phyloP scores from a whole-genome alignment of 2,329 filamentous ascomycete genomes.

The Knufia petricola region DNA sequence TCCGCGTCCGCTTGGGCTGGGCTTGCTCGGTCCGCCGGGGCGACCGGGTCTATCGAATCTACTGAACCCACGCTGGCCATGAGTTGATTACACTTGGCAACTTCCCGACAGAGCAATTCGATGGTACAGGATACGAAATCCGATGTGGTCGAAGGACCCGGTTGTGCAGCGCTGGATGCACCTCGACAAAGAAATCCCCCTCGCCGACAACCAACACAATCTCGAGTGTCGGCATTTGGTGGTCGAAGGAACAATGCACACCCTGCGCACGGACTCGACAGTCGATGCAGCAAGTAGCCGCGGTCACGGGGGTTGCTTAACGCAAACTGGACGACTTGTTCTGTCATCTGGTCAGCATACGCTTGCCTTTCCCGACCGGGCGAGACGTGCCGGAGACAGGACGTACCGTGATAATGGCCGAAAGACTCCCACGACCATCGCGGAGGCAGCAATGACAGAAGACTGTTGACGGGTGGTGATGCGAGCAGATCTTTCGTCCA shows the following conservation, averaged over 20 bases:
- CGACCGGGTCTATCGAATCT: no score
- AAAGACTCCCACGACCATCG: background rate
- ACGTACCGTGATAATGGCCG: background rate
- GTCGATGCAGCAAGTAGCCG: background rate
- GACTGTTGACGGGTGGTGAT: background rate
- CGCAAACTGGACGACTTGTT: background rate
- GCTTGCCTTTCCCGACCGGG: background rate
- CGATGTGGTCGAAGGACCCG: no score
- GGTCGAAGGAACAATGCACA: background rate
- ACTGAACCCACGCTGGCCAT: no score
- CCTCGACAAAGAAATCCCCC: background rate
- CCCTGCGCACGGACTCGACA: background rate
- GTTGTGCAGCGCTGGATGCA: background rate
- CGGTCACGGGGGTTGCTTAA: background rate
- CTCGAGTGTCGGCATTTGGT: background rate
- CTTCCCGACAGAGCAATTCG: no score
- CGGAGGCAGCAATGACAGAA: background rate
- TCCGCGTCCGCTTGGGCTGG: no score
- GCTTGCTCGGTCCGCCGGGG: no score
- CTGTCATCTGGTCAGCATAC: background rate
- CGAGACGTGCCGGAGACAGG: background rate
- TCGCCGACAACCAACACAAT: constrained; percentile 2
- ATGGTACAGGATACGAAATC: no score
- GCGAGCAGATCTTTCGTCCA: background rate
- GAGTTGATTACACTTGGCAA: no score